Base-by-base conservation (phyloP, 2,329 filamentous ascomycete genomes). In the Penicillium sp. region DNA sequence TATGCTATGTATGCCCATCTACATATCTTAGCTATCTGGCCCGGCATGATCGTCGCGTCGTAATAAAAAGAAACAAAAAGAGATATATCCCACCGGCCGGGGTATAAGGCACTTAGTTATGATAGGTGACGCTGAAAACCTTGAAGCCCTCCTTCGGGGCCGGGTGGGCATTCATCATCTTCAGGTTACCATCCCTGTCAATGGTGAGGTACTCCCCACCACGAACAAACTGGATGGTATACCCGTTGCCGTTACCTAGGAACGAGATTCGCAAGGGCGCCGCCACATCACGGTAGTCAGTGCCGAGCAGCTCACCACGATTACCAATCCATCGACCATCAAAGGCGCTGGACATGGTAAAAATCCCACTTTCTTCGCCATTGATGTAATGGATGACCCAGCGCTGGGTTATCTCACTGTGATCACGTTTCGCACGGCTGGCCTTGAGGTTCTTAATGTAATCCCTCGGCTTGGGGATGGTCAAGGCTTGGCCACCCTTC, bases 301-400 rank as follows among this genome's bases (percentile, higher is more conserved):
- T n/a, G 8, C 16, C 55, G 25, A 33, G 31, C 14, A 33, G 31
- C 31, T 33, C 31, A 33, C 31, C 13, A 11, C 31, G 31, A 33
- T 33, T 13, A 1, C 72, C 74, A 19, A 78, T 61, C 67, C 73
- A 79, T 53, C 67, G 67, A 5, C 75, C 73, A 64, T 80, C 77
- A 13, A 75, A 61, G 3, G 77, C 76, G 58, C 74, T 78, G 27
- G 73, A 76, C 42, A 80, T 69, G 3, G 67, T 72, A 65, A 79
- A 80, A 2, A 71, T 63, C 3, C 67, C 66, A 29, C 69, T 73
- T 37, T 73, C 70, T 42, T 66, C 66, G 14, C 67, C 68, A 0
- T 60, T 31, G 6, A 67, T 68, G 57, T 78, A 75, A 59, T 84
- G 80, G 1, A 82, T 69, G 1, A 84, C 72, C 80, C 81, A 84